These are phyloP conservation scores for Coccinonectria pachysandricola DNA, from an alignment of 2,329 filamentous ascomycete species.

Conservation along the genomic window DNA sequence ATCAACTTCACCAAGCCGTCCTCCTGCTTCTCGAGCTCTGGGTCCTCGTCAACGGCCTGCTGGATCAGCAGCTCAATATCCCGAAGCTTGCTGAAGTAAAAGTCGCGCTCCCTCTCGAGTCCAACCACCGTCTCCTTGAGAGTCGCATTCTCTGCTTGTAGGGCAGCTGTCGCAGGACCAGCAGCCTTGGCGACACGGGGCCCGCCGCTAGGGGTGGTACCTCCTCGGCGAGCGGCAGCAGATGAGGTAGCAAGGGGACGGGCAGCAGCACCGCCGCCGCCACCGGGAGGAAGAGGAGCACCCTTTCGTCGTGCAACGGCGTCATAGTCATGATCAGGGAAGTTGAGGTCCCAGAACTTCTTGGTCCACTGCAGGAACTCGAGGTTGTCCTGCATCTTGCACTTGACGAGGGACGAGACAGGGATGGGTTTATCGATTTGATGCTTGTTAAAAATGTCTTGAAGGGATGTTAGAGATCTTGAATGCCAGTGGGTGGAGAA, in stretches of 20 bases:
- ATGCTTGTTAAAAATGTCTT: slow-evolving; percentile 78
- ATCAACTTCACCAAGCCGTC: slow-evolving; percentile 89
- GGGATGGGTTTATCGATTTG: slow-evolving; percentile 82
- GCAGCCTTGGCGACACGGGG: slow-evolving; percentile 36
- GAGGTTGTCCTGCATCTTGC: slow-evolving; percentile 99
- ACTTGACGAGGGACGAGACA: slow-evolving; percentile 83
- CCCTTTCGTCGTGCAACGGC: slow-evolving; percentile 77
- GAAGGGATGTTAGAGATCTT: slow-evolving; percentile 4
- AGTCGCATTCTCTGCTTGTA: slow-evolving; percentile 76
- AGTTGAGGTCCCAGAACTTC: slow-evolving; percentile 96
- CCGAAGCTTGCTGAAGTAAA: slow-evolving; percentile 97
- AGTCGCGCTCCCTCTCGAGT: slow-evolving; percentile 91
- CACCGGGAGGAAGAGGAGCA: slow-evolving; percentile 45
- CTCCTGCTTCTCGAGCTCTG: slow-evolving; percentile 88
- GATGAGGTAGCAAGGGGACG: slow-evolving; percentile 39
- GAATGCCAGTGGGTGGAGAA: neutral
- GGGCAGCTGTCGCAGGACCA: slow-evolving; percentile 55
- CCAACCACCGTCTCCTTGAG: slow-evolving; percentile 94
- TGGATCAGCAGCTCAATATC: slow-evolving; percentile 95
- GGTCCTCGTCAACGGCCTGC: slow-evolving; percentile 83
- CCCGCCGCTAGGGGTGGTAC: slow-evolving; percentile 51
- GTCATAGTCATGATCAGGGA: slow-evolving; percentile 94
- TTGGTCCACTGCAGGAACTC: slow-evolving; percentile 98
- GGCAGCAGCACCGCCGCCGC: slow-evolving; percentile 32
- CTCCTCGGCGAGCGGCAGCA: slow-evolving; percentile 43